Percentiles rank a stretch among this genome's conserved stretches.
Evolutionary conservation across 169 alveolate species (phyloP).

Genomic region (Plasmodium berghei): DNA sequence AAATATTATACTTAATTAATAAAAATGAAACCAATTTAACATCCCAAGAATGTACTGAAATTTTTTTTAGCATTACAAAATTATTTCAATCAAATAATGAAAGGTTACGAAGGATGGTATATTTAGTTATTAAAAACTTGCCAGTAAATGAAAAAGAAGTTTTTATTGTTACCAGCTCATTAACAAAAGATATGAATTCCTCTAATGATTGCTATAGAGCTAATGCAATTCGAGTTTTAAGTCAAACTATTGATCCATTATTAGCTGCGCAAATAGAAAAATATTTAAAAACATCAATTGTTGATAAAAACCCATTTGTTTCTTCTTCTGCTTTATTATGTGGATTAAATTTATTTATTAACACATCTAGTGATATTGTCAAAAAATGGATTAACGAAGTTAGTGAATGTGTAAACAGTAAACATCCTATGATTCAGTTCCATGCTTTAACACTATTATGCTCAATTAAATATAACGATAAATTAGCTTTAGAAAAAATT

Average conservation of each 20-base stretch:
- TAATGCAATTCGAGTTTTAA: constrained; percentile 95
- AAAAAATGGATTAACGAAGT: constrained; percentile 91
- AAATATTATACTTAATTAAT: constrained; percentile 87
- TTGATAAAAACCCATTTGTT: constrained; percentile 94
- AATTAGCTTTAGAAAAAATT: constrained; percentile 87
- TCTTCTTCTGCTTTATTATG: constrained; percentile 94
- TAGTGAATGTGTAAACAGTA: constrained; percentile 90
- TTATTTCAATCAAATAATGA: constrained; percentile 93
- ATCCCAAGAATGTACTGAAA: constrained; percentile 91
- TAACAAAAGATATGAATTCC: constrained; percentile 96
- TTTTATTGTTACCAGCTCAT: constrained; percentile 95
- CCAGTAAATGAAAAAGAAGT: constrained; percentile 93
- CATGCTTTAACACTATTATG: constrained; percentile 96
- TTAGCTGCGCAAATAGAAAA: constrained; percentile 96
- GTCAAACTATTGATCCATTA: constrained; percentile 94
- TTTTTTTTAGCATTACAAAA: constrained; percentile 95
- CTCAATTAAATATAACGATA: constrained; percentile 91
- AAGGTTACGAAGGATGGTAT: constrained; percentile 92
- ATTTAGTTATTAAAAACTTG: constrained; percentile 92
- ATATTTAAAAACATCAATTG: constrained; percentile 93
- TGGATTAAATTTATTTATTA: constrained; percentile 90
- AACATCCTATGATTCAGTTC: constrained; percentile 93
- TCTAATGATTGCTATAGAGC: constrained; percentile 95
- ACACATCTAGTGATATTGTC: constrained; percentile 92
- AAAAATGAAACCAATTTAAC: constrained; percentile 91